Percentiles rank a stretch among this genome's conserved stretches.
Evolutionary conservation across 371 early-diverging fungal genomes (phyloP).

Genomic region (Fennellomyces sp.): DNA sequence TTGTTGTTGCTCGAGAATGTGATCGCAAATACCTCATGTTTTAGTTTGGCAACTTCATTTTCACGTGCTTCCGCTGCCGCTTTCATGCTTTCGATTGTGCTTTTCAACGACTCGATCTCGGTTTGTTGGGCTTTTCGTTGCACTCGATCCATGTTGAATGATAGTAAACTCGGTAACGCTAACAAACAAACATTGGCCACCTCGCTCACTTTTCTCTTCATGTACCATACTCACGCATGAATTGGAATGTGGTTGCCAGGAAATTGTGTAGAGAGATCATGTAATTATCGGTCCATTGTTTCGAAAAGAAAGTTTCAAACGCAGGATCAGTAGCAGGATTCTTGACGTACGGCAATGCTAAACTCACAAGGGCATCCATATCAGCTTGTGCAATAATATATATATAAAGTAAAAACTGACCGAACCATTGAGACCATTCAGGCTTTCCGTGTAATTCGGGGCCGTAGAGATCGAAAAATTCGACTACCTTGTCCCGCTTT

Average conservation of each 20-base stretch:
- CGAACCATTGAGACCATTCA: constrained; percentile 74
- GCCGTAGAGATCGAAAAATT: constrained; percentile 67
- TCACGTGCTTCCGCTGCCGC: constrained; percentile 55
- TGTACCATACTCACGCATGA: constrained; percentile 59
- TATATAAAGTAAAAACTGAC: constrained; percentile 29
- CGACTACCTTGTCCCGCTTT: constrained; percentile 57
- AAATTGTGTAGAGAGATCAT: constrained; percentile 68
- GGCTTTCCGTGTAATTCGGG: constrained; percentile 60
- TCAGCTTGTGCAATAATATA: too few relatives aligned
- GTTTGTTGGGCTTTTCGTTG: constrained; percentile 60
- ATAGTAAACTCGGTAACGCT: constrained; percentile 66
- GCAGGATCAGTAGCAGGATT: constrained; percentile 65
- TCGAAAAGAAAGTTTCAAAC: constrained; percentile 67
- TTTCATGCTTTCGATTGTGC: constrained; percentile 52
- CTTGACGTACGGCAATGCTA: constrained; percentile 67
- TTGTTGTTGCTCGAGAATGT: not conserved
- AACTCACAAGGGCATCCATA: too few relatives aligned
- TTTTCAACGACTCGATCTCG: constrained; percentile 59
- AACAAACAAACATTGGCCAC: not conserved
- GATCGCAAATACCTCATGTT: constrained; percentile 30
- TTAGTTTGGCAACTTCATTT: constrained; percentile 53
- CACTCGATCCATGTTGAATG: constrained; percentile 61
- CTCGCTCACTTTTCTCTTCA: not conserved
- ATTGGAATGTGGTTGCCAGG: constrained; percentile 67
- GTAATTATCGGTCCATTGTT: constrained; percentile 70